These are phyloP conservation scores for Exophiala aquamarina DNA, from an alignment of 2,329 filamentous ascomycete genomes.

Conservation along the genomic window DNA sequence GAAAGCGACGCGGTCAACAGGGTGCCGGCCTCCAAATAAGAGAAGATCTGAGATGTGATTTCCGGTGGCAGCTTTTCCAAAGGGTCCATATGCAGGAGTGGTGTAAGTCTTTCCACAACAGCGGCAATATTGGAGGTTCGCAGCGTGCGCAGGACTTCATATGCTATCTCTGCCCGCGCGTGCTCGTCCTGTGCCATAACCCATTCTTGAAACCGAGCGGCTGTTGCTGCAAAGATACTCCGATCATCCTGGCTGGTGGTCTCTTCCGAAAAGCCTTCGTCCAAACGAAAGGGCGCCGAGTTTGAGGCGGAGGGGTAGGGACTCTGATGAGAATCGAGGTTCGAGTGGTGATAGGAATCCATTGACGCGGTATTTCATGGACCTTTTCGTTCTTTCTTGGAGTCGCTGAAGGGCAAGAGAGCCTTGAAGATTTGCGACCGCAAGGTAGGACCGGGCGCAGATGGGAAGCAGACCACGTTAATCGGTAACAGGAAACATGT, in stretches of 20 bases:
- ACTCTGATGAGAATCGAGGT: slow-evolving; percentile 4
- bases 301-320: slow-evolving; percentile 12
- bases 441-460: too few species aligned
- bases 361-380: slow-evolving; percentile 3
- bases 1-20: slow-evolving; percentile 76
- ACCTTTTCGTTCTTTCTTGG: neutral
- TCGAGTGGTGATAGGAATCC: slow-evolving; percentile 7
- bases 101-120: slow-evolving; percentile 77
- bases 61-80: slow-evolving; percentile 82
- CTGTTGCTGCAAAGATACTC: slow-evolving; percentile 36
- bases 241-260: slow-evolving; percentile 41
- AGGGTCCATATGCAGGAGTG: slow-evolving; percentile 90
- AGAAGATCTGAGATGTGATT: slow-evolving; percentile 85
- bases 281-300: slow-evolving; percentile 56
- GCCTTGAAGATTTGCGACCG: too few species aligned
- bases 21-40: slow-evolving; percentile 78
- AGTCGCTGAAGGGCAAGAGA: too few species aligned
- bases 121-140: slow-evolving; percentile 76
- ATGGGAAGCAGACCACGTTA: too few species aligned
- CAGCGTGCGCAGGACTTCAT: slow-evolving; percentile 73
- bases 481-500: too few species aligned
- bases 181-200: slow-evolving; percentile 54
- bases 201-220: slow-evolving; percentile 53
- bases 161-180: slow-evolving; percentile 69
- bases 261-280: slow-evolving; percentile 87